Base-by-base conservation (phyloP, 371 early-diverging fungal genomes). In the Dichotomocladium elegans region DNA sequence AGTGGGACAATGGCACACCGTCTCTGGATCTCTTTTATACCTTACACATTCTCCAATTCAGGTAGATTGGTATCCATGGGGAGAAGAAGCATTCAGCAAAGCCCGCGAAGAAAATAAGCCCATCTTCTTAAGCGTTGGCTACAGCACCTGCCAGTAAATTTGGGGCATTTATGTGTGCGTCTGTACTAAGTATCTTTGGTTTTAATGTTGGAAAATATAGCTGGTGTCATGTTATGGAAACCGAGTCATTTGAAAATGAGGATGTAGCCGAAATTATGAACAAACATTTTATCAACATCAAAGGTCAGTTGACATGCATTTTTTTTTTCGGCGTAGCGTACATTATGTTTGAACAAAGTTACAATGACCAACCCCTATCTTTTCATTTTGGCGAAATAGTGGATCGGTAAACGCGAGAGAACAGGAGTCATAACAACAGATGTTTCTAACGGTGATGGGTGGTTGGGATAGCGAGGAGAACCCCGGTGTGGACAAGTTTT, bases 61-160 rank as follows among this genome's bases (percentile, higher is more conserved):
- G 61, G 84, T 87, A 10, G 82, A 87, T 58, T 87, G 88, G 88
- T 83, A 72, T 66, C 85, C 88, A 25, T 87, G 88, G 88, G 77
- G 83, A 4, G 66, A 82, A 58, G 84, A 83, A 57, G 88, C 88
- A 3, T 85, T 87, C 53, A 50, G 61, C 9, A 68, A 69, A 41
- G 80, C 88, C 2, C 53, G 52, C 17, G 31, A 62, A 8, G 74
- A 80, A 50, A 70, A 81, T 47, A 87, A 81, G 58, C 78, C 80
- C 6, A 83, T 86, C 25, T 81, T 87, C 51, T 58, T 87, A 19
- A 81, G 81, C 44, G 77, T 87, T 9, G 88, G 88, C 4, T 87
- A 87, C 53, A 76, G 79, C 33, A 85, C 85, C 15, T 87, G 87
- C 57, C 87, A 85, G 77, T 78, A 70, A 60, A 65, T 62, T 46